Conservation (phyloP, 192 early-diverging fungal genomes). For the Rhizophagus clarus region DNA sequence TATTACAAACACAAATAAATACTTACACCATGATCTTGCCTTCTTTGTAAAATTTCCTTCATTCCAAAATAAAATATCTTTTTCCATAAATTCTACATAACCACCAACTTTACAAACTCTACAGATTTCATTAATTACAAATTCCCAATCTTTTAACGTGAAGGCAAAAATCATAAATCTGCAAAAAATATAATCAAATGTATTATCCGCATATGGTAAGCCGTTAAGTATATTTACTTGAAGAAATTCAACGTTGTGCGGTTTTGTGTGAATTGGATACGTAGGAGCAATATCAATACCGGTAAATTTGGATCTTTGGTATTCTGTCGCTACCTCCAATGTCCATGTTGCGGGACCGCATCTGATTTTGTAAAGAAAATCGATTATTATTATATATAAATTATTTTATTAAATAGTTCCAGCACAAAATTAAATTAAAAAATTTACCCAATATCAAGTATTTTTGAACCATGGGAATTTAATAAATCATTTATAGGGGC, state of each 20-base stretch:
- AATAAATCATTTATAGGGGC: background rate
- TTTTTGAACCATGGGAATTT: background rate
- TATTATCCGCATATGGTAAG: slow-evolving; percentile 32
- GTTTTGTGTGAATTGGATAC: slow-evolving; percentile 38
- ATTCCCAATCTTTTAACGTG: slow-evolving; percentile 24
- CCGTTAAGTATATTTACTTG: slow-evolving; percentile 34
- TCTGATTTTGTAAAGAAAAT: background rate
- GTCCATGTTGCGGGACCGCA: slow-evolving; percentile 45
- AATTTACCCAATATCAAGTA: slow-evolving; percentile 6
- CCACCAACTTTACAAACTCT: slow-evolving; percentile 7
- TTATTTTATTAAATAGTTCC: too few species aligned
- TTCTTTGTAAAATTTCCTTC: background rate
- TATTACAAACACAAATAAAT: background rate
- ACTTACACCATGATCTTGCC: background rate
- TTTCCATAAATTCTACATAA: slow-evolving; percentile 9
- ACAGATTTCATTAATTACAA: background rate
- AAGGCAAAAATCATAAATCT: slow-evolving; percentile 35
- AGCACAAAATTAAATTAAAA: too few species aligned
- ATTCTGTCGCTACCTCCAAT: slow-evolving; percentile 39
- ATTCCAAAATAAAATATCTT: slow-evolving; percentile 3
- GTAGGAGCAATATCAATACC: slow-evolving; percentile 42
- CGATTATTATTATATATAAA: too few species aligned
- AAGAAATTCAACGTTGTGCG: slow-evolving; percentile 38
- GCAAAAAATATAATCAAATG: slow-evolving; percentile 40
- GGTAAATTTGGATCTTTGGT: slow-evolving; percentile 28